Evolutionary conservation across 345 rosid genomes (phyloP), one percentile per base, ranked within the genome.

Genomic region (Ailanthus altissimus): DNA sequence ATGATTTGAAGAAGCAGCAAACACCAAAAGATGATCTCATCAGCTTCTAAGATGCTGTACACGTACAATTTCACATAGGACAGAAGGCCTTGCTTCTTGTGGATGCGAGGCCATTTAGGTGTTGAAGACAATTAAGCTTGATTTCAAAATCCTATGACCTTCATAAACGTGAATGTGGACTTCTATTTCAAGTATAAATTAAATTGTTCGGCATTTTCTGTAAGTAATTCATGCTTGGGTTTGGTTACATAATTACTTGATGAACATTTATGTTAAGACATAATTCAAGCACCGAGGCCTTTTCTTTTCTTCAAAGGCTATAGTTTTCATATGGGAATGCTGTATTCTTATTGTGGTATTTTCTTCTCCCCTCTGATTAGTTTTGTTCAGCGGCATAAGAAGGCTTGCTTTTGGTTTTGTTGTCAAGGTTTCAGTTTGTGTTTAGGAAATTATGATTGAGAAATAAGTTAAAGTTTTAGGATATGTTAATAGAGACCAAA

Each of bases 21-120:
- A 51, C 92, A 26, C 70, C 95, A 0, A 97, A 91, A 81, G 91
- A 91, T 50, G 99, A 97, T 87, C 89, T 94, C 75, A 94, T 92
- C 78, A 58, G 78, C 67, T 85, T 96, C 82, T 93, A 82, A 95
- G 83, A 54, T 20, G 51, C 57, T 16, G 16, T 46, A 43, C 45
- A n/a, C 51, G 25, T 36, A 23, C 14, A 32, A 36, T 69, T 67
- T 40, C 69, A 25, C 36, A 46, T 67, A 73, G 69, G 73, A 59
- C 67, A 23, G 47, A 13, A 38, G 84, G 62, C 47, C 74, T 7
- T 13, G 47, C 54, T 13, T 42, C 25, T 8, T 3, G 40, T 1
- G 28, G 64, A 5, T 62, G 11, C 54, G 8, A 26, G 62, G 54
- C 45, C 67, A 57, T 64, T 67, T 82, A 75, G 77, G 79, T 47